Evolutionary conservation across 139 green algal species (phyloP), one percentile per base, ranked within the genome.

Genomic region (Coelastrella sp.): DNA sequence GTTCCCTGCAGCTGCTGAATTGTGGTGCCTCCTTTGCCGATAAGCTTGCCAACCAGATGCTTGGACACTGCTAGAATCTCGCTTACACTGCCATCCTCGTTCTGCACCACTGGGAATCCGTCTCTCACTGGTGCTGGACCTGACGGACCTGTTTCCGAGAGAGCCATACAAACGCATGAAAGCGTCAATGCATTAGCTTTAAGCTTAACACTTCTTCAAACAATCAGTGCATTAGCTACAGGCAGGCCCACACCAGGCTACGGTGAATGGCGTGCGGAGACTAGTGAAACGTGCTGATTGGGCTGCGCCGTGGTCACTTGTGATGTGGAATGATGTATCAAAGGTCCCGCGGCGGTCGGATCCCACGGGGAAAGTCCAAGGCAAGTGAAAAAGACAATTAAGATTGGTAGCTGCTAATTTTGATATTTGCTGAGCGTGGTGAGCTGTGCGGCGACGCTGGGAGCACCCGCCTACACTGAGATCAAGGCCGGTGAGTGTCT

Each of bases 21-120:
- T 3, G 95, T 98, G 35, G 95, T 94, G 8, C 96, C 96, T 2
- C 87, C 89, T 50, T 93, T 94, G 53, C 96, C 96, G 67, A 98
- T 98, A 32, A 98, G 83, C 77, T 94, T 94, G 38, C 95, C 95
- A 21, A 98, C 94, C 68, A 95, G 27, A 74, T 79, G 68, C 62
- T 83, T 85, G 64, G 53, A 37, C 4, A 87, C 51, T 11, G 53
- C 41, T 32, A 88, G 23, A 30, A 78, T 51, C 62, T 90, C 82
- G 32, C 35, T 62, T 25, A 82, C n/a, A 7, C 57, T 81, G 60
- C 79, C 85, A 23, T 78, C 85, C 48, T 80, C 67, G 62, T 89
- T 79, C 1, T 53, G 59, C 30, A 48, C 38, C 6, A 68, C 41
- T 32, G 64, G 32, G 17, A 79, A 66, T 30, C 43, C 37, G n/a